Base-by-base conservation (phyloP, 495 filamentous ascomycete genomes). In the Immersiella caudata region DNA sequence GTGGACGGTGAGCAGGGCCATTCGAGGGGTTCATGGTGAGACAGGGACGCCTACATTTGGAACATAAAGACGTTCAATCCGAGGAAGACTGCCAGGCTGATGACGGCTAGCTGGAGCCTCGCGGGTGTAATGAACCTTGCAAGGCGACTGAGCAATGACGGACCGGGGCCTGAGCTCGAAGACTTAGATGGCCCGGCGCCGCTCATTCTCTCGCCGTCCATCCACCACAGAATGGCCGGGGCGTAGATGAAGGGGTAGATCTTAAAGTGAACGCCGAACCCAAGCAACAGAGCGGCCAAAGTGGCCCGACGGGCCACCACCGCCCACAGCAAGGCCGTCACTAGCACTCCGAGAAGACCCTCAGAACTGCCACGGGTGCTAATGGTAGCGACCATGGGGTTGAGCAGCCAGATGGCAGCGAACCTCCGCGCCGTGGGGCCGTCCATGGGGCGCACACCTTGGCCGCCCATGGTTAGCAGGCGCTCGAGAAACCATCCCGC, bases 191-290 rank as follows among this genome's bases (percentile, higher is more conserved):
- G 24, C 2, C 6, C 20, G 14, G 1, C 25, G 24, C 51, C 25
- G 18, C 55, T 68, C 64, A 79, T 74, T 29, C 69, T 71, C 72
- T 87, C 83, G 0, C 77, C 76, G 69, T 92, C 91, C 82, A 97
- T 87, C 90, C 89, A 94, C 91, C 91, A 96, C 8, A 97, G 74
- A 29, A 98, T 91, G 0, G 92, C 90, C 0, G 87, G 83, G 0
- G 91, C 94, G 78, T 99, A 99, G 46, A 98, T 92, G 74, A 97
- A 96, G 0, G 95, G 95, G 74, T 98, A 99, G 64, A 99, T 99
- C 82, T 99, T 99, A 76, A 98, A 96, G 77, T 99, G 95, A 27
- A 97, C 94, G 0, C 88, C 85, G 36, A 97, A 78, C 0, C 95
- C 95, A 6, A 99, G 78, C 35, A 99, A 76, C 2, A 89, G 35